phyloP scores from a whole-genome alignment of 2,329 filamentous ascomycete species.

The Coleophoma crateriformis region DNA sequence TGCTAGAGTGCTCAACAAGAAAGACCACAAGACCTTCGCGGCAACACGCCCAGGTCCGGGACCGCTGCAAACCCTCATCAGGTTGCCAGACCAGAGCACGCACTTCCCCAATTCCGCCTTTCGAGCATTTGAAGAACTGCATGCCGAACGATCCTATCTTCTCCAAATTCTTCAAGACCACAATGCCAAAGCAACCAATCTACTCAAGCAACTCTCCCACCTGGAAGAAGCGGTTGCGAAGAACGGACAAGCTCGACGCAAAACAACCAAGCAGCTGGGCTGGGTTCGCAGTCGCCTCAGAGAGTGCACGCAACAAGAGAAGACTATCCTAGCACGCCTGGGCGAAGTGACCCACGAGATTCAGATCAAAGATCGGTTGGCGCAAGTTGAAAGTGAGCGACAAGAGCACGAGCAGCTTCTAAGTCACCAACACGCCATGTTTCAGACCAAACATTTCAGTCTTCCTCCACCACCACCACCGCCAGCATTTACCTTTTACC shows the following conservation, averaged over 20 bases:
- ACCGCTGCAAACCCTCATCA: not conserved
- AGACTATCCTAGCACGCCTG: conserved; percentile 37
- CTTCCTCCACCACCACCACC: no score
- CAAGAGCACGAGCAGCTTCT: not conserved
- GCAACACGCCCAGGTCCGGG: not conserved
- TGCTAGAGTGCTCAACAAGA: no score
- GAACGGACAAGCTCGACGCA: conserved; percentile 1
- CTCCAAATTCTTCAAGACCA: conserved; percentile 34
- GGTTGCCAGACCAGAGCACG: not conserved
- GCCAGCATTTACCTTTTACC: no score
- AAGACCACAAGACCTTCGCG: not conserved
- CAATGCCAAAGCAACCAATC: conserved; percentile 28
- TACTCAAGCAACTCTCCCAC: conserved; percentile 33
- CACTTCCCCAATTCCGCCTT: conserved; percentile 14
- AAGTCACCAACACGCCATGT: not conserved
- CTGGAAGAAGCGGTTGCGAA: conserved; percentile 28
- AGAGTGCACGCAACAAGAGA: conserved; percentile 41
- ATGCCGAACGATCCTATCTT: conserved; percentile 42
- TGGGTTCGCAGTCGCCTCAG: conserved; percentile 37
- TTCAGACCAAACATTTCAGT: no score
- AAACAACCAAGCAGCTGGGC: conserved; percentile 31
- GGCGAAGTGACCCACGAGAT: conserved; percentile 44
- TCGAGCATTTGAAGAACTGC: conserved; percentile 35
- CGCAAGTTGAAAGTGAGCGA: conserved; percentile 22
- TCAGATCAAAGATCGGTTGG: conserved; percentile 36